Base-by-base conservation (phyloP, 805 yeast genomes). In the Nematodospora valgi region DNA sequence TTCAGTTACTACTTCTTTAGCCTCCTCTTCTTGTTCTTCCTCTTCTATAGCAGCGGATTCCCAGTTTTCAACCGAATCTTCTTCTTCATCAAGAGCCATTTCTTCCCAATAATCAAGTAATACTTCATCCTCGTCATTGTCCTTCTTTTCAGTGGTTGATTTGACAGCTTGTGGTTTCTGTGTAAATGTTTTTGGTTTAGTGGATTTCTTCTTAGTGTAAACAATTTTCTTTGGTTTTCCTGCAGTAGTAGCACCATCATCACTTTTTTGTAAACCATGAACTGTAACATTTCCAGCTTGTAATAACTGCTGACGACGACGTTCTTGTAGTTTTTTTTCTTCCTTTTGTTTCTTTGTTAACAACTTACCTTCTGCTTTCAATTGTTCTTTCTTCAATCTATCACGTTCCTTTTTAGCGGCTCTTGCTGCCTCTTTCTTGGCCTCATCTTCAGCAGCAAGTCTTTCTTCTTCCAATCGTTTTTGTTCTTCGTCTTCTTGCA, bases 291-390 rank as follows among this genome's bases (percentile, higher is more conserved):
- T 77, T 43, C 87, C 84, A 23, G 88, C 67, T 40, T 81, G 81
- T 46, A 91, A 72, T 43, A 91, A 70, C 52, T 82, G 88, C 46
- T 85, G 85, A 60, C 94, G 84, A 68, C 98, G 87, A 58, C 85
- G 84, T 56, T 91, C 97, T 52, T 81, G 76, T 26, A 80, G 62
- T 35, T 80, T 86, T 67, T 86, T 85, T 58, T 88, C 95, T 62
- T 88, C 96, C 64, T 85, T 87, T 72, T 93, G 98, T 58, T 89
- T 91, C 70, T 86, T 93, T 40, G 96, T 85, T 56, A 93, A 67
- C 37, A 82, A 79, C 58, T 93, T 93, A 54, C 99, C 99, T 64
- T 91, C 97, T 23, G 96, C 93, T 65, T 86, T 86, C 59, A 93
- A 78, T 65, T 86, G 91, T 52, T 93, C 98, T 47, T 77, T 82